Base-by-base conservation (phyloP, 225 moss, liverwort and hornwort species). In the Lunularia cruciata region DNA sequence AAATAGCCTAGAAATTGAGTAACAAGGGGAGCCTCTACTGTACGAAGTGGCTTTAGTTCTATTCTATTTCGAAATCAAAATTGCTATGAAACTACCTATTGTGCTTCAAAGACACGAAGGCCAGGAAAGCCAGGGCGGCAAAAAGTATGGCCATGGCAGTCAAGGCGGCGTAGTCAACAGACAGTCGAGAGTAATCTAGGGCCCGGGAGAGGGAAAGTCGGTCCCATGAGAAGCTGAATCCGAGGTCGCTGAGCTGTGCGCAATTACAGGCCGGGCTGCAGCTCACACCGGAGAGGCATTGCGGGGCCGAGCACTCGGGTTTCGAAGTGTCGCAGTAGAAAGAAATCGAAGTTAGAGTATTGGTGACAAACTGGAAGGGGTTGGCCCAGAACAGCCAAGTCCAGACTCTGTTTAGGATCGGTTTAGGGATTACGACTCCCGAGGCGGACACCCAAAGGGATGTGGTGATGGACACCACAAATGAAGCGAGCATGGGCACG, bases 321-420 rank as follows among this genome's bases (percentile, higher is more conserved):
- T n/a, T 39, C 14, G 0, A 13, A 4, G 70, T 46, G 42, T 77
- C 71, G 25, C 76, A 77, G 6, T 64, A 49, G 19, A 65, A 72
- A 47, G 65, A 32, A 23, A 71, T 33, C 16, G 76, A 26, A 7
- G 71, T 77, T 30, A 77, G 71, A 13, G 71, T 71, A 71, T 77
- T 77, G 25, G 70, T 71, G 14, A 77, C 52, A 37, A 58, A 77
- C 46, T 77, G 76, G 58, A 71, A 77, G 1, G 76, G 76, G 57
- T 77, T 34, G n/a, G 71, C 23, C 76, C 76, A 72, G 30, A 57
- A 77, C 31, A 59, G 40, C 71, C 71, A 76, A 3, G 34, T 5
- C 43, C 45, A 77, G 14, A 5, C 31, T n/a, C 18, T 20, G 13
- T 12, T 37, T 32, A 71, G 47, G 22, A 71, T 22, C 0, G 65